These are phyloP conservation scores for Pythium periplocum DNA, from an alignment of 352 stramenopile species.

Conservation along the genomic window DNA sequence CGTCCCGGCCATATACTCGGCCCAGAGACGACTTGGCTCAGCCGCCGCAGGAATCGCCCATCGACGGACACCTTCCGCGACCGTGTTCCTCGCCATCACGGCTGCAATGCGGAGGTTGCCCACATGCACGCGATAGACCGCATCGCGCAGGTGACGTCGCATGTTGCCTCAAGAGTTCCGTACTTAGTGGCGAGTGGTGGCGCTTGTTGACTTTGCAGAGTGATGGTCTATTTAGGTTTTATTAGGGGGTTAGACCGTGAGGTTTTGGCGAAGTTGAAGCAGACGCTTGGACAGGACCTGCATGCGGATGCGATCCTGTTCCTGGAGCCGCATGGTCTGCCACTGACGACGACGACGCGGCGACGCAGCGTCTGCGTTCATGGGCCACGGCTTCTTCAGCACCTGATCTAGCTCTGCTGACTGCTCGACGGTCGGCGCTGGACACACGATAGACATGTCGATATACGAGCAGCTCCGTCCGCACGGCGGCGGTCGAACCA, in stretches of 20 bases:
- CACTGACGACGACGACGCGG: conserved; percentile 30
- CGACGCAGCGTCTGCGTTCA: conserved; percentile 7
- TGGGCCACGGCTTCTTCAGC: conserved; percentile 3
- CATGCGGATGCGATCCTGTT: conserved; percentile 52
- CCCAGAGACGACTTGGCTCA: conserved; percentile 58
- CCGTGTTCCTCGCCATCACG: conserved; percentile 53
- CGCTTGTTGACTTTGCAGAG: conserved; percentile 1
- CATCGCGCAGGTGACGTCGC: conserved; percentile 45
- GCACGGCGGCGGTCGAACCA: not conserved
- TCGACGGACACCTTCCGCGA: conserved; percentile 46
- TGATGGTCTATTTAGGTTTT: not conserved
- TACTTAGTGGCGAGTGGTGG: conserved; percentile 24
- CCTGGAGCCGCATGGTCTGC: conserved; percentile 53
- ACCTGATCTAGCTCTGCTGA: not conserved
- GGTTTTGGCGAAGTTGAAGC: conserved; percentile 44
- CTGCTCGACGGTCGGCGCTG: not conserved
- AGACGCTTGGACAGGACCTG: conserved; percentile 41
- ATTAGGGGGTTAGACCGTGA: conserved; percentile 21
- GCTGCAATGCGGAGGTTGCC: conserved; percentile 77
- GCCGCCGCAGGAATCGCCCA: conserved; percentile 45
- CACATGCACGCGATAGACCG: conserved; percentile 68
- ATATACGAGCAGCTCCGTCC: conserved; percentile 1
- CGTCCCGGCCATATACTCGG: conserved; percentile 84
- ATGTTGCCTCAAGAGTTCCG: conserved; percentile 13
- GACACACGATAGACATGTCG: conserved; percentile 13